Conservation (phyloP, 768 basidiomycete genomes). For the Auricularia auricula-judae region DNA sequence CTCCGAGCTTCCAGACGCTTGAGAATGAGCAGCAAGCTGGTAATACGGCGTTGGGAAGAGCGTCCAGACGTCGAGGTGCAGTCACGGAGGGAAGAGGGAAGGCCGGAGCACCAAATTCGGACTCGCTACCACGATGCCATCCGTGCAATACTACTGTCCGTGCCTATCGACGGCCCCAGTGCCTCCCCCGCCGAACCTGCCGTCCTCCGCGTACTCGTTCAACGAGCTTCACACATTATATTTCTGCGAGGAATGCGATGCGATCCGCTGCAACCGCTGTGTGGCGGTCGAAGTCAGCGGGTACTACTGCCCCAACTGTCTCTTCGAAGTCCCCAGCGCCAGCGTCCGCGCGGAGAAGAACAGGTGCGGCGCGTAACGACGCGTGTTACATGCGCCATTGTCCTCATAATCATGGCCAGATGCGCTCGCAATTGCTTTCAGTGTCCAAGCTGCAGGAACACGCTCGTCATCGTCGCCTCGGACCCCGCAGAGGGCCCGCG, state of each 20-base stretch:
- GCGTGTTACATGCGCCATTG: not conserved
- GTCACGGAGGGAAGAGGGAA: no score
- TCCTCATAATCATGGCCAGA: slow-evolving; percentile 31
- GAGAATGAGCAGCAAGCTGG: no score
- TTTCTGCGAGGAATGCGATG: slow-evolving; percentile 98
- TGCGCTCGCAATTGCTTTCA: slow-evolving; percentile 97
- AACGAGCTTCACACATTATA: slow-evolving; percentile 78
- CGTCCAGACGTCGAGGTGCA: no score
- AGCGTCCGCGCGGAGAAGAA: slow-evolving; percentile 98
- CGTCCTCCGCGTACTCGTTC: slow-evolving; percentile 71
- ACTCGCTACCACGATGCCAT: slow-evolving; percentile 15
- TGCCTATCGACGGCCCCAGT: slow-evolving; percentile 49
- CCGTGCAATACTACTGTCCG: slow-evolving; percentile 58
- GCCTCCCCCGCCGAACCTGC: slow-evolving; percentile 64
- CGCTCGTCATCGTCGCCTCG: slow-evolving; percentile 82
- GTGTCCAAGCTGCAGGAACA: slow-evolving; percentile 88
- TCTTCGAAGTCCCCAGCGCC: slow-evolving; percentile 96
- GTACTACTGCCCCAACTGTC: slow-evolving; percentile 96
- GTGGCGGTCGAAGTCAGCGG: slow-evolving; percentile 89
- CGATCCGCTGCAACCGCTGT: slow-evolving; percentile 86
- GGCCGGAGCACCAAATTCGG: no score
- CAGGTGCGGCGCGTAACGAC: slow-evolving; percentile 37
- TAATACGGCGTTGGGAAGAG: no score
- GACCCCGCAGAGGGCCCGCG: slow-evolving; percentile 58
- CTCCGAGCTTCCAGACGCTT: no score